Percentiles rank a stretch among this genome's conserved stretches.
phyloP scores from a whole-genome alignment of 2,329 filamentous ascomycete species.

The Akanthomyces muscarius region DNA sequence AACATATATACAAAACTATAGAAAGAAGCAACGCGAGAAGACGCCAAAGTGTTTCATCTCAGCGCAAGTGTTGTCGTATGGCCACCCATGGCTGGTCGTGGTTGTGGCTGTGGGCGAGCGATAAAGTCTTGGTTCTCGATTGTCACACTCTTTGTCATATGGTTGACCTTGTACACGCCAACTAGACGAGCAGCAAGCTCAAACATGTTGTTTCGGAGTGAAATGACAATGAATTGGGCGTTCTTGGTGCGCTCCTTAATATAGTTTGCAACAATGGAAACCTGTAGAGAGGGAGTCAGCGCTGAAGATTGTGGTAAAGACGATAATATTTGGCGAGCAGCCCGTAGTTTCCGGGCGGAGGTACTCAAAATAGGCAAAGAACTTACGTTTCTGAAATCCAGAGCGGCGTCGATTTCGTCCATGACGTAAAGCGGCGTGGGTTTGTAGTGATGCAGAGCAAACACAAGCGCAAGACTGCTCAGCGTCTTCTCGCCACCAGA shows the following conservation, averaged over 20 bases:
- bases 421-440: constrained; percentile 97
- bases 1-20: constrained; percentile 16
- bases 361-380: neutral
- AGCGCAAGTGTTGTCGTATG: constrained; percentile 35
- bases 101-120: constrained; percentile 33
- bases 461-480: constrained; percentile 89
- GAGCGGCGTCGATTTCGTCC: constrained; percentile 97
- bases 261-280: constrained; percentile 96
- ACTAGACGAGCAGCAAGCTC: constrained; percentile 93
- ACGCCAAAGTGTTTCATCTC: constrained; percentile 23
- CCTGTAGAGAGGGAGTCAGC: constrained; percentile 45
- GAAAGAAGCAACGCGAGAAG: neutral
- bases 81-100: constrained; percentile 25
- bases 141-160: constrained; percentile 93
- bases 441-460: constrained; percentile 96
- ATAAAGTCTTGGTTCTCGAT: constrained; percentile 83
- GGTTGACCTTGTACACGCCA: constrained; percentile 98
- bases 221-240: constrained; percentile 98
- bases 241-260: constrained; percentile 99
- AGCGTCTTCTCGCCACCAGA: constrained; percentile 97
- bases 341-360: neutral
- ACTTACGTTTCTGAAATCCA: constrained; percentile 97
- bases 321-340: constrained; percentile 13
- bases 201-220: constrained; percentile 98
- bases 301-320: neutral